Evolutionary conservation across 2,329 filamentous ascomycete genomes (phyloP), one percentile per base, ranked within the genome.

Genomic region (Emergomyces orientalis): DNA sequence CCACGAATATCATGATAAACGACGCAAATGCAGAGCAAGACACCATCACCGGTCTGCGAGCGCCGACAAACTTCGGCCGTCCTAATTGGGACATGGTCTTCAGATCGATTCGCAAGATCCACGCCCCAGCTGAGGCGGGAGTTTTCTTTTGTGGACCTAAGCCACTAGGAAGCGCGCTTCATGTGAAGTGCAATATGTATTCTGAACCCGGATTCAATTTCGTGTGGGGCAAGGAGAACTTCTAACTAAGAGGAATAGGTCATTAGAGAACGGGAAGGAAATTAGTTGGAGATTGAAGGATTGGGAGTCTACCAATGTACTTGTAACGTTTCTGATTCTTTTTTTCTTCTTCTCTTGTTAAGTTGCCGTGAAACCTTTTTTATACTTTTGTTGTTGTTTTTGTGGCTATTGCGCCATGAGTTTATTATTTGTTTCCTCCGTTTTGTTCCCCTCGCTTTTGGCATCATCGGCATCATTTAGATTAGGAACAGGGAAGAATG

Each of bases 21-120:
- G 89, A 92, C 70, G 89, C 87, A 73, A 90, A 91, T 71, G 88
- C 88, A 67, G 88, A 93, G 73, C 88, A 88, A 75, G 89, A 94
- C 74, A 86, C 89, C 70, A 92, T 94, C 73, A 94, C 90, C 0
- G 90, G 90, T 62, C 82, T 94, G 37, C 83, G 89, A 58, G 88
- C 89, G 62, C 89, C 89, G 25, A 94, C 90, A 52, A 94, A 91
- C 78, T 71, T 94, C 73, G 90, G 90, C 61, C 82, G 89, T 30
- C 90, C 90, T 19, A 93, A 94, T 77, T 94, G 90, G 90, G 89
- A 94, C 72, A 90, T 90, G 84, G 89, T 95, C 70, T 94, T 94
- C 79, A 84, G 89, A 66, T 87, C 87, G 62, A 89, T 95, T 72
- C 81, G 89, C 70, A 91, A 91, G 76, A 84, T 94, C 67, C 88